phyloP scores from a whole-genome alignment of 768 basidiomycete species.

The Sistotremastrum niveocremeum region DNA sequence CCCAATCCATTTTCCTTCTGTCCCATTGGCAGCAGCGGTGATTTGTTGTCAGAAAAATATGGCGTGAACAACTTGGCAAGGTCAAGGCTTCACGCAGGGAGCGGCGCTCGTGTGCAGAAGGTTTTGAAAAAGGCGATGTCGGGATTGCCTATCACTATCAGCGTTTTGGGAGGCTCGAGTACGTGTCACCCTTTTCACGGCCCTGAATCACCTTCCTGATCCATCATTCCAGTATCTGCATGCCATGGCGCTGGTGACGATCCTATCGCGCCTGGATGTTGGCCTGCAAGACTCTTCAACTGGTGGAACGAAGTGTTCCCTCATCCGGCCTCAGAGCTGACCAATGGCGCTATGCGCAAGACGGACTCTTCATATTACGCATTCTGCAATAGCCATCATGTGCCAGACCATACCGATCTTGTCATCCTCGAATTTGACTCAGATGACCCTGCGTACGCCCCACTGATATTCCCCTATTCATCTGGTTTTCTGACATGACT shows the following conservation, averaged over 20 bases:
- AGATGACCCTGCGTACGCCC: constrained; percentile 72
- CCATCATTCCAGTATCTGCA: constrained; percentile 51
- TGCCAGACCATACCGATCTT: constrained; percentile 88
- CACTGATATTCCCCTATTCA: neutral
- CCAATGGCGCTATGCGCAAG: constrained; percentile 89
- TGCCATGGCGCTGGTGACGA: constrained; percentile 92
- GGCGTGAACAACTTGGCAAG: constrained; percentile 61
- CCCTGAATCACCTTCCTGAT: neutral
- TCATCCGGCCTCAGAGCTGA: constrained; percentile 93
- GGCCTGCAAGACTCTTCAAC: constrained; percentile 88
- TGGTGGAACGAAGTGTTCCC: constrained; percentile 99
- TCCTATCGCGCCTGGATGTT: constrained; percentile 71
- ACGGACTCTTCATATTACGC: constrained; percentile 93
- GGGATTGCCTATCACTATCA: constrained; percentile 81
- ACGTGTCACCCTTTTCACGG: constrained; percentile 13
- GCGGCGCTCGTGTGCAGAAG: constrained; percentile 67
- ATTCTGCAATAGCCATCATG: constrained; percentile 84
- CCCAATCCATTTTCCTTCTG: constrained; percentile 84
- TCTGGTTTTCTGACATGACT: neutral
- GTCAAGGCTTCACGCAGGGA: constrained; percentile 66
- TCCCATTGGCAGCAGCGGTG: constrained; percentile 73
- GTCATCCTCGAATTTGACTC: constrained; percentile 92
- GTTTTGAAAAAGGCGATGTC: constrained; percentile 73
- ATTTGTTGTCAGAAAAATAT: constrained; percentile 67
- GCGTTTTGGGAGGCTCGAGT: constrained; percentile 84